Conservation (phyloP, 371 early-diverging fungal species). For the Chytridium lagenaria region DNA sequence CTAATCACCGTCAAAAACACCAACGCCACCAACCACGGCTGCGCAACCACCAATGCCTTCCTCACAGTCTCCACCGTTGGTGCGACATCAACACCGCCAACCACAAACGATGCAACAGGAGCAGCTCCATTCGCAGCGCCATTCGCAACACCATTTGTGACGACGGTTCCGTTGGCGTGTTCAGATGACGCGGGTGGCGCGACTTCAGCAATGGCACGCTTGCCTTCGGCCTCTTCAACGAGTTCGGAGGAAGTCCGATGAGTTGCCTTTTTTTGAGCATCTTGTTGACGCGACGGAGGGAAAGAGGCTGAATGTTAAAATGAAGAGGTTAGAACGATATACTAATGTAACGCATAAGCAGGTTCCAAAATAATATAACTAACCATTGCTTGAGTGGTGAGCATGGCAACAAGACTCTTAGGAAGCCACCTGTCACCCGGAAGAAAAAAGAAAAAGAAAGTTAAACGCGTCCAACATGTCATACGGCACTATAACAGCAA, state of each 20-base stretch:
- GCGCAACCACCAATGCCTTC: slow-evolving; percentile 12
- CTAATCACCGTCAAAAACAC: slow-evolving; percentile 5
- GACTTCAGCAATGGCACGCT: not conserved
- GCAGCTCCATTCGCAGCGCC: not conserved
- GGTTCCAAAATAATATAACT: too few species aligned
- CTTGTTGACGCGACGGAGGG: slow-evolving; percentile 25
- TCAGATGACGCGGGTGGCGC: not conserved
- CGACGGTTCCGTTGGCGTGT: not conserved
- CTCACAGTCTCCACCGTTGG: not conserved
- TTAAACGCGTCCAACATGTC: not conserved
- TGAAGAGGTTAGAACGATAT: not conserved
- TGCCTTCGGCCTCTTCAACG: slow-evolving; percentile 18
- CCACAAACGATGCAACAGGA: not conserved
- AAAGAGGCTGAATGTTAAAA: slow-evolving; percentile 19
- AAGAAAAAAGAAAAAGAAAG: not conserved
- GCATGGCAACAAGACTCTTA: slow-evolving; percentile 39
- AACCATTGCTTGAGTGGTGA: slow-evolving; percentile 45
- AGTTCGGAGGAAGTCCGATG: slow-evolving; percentile 7
- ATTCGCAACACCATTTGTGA: not conserved
- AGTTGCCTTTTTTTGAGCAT: not conserved
- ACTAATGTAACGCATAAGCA: not conserved
- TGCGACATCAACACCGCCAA: slow-evolving; percentile 12
- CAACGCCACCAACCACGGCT: slow-evolving; percentile 12
- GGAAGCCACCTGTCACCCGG: slow-evolving; percentile 39
- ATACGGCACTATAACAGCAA: not conserved